Conservation (phyloP, 108 stramenopile genomes). For the Discostella pseudostelligera region DNA sequence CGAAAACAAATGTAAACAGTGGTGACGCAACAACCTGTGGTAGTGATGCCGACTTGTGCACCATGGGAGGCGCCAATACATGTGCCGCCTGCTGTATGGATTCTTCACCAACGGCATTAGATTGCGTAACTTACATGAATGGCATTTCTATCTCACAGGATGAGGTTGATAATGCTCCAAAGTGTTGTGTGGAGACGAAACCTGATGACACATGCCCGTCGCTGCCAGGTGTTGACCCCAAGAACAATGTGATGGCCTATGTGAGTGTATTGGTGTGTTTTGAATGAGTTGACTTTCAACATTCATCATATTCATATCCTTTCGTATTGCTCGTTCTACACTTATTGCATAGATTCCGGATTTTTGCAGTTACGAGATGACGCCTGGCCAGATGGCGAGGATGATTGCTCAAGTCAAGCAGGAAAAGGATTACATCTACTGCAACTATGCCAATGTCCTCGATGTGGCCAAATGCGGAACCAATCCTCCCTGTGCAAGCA, state of each 20-base stretch:
- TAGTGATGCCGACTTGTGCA: background rate
- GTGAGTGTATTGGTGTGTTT: constrained; percentile 2
- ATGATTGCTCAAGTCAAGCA: constrained; percentile 19
- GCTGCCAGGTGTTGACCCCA: constrained; percentile 2
- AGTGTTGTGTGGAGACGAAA: background rate
- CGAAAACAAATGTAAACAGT: background rate
- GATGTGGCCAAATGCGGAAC: constrained; percentile 9
- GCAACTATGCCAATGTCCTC: constrained; percentile 17
- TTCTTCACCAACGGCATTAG: background rate
- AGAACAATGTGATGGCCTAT: constrained; percentile 16
- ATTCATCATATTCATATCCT: too few relatives aligned
- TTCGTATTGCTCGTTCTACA: background rate
- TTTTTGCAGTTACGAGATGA: constrained; percentile 11
- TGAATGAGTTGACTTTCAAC: too few relatives aligned
- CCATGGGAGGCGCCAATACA: background rate
- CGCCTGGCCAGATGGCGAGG: constrained; percentile 18
- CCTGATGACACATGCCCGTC: constrained; percentile 2
- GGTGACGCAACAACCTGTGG: background rate
- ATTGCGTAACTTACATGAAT: background rate
- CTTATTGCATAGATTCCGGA: background rate
- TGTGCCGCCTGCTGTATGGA: constrained; percentile 17
- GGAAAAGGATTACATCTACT: constrained; percentile 27
- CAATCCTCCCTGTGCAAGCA: constrained; percentile 11
- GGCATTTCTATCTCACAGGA: constrained; percentile 13
- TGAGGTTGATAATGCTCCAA: background rate